These are phyloP conservation scores for Eucalyptus decipiens DNA, from an alignment of 345 rosid species.

Conservation along the genomic window DNA sequence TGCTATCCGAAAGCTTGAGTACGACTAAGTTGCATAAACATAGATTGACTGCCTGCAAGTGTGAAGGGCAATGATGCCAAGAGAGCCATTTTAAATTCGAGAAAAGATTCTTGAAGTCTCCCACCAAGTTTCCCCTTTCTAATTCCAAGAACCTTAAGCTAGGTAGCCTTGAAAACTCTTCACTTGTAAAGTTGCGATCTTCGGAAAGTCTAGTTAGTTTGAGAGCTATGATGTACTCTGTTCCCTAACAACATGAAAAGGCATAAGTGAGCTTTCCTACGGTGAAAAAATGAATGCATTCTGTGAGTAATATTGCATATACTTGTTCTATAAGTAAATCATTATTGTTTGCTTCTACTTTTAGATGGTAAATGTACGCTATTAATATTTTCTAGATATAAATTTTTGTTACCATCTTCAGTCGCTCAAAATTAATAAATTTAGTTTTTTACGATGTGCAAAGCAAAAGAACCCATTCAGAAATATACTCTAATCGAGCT, in stretches of 20 bases:
- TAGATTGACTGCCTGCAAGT: not conserved
- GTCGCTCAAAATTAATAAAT: not conserved
- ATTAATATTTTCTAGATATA: not conserved
- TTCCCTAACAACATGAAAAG: not conserved
- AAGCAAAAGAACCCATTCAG: not conserved
- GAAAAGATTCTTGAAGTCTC: not conserved
- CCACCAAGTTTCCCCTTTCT: not conserved
- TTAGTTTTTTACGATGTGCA: not conserved
- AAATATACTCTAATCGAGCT: not conserved
- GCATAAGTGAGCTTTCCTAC: not conserved
- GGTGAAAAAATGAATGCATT: accelerated
- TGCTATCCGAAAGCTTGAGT: not conserved
- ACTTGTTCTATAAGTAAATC: not conserved
- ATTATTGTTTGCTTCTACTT: not conserved
- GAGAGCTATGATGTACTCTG: not conserved
- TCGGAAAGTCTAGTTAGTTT: not conserved
- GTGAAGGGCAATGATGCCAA: not conserved
- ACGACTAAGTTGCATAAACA: not conserved
- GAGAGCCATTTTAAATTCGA: not conserved
- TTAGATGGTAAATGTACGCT: not conserved
- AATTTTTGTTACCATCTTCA: not conserved
- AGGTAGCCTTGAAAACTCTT: not conserved
- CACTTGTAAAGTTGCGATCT: not conserved
- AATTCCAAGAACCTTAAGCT: not conserved
- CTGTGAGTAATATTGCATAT: not conserved